Evolutionary conservation across 2,329 filamentous ascomycete species (phyloP).

Genomic region (Pseudocercospora fuligena): DNA sequence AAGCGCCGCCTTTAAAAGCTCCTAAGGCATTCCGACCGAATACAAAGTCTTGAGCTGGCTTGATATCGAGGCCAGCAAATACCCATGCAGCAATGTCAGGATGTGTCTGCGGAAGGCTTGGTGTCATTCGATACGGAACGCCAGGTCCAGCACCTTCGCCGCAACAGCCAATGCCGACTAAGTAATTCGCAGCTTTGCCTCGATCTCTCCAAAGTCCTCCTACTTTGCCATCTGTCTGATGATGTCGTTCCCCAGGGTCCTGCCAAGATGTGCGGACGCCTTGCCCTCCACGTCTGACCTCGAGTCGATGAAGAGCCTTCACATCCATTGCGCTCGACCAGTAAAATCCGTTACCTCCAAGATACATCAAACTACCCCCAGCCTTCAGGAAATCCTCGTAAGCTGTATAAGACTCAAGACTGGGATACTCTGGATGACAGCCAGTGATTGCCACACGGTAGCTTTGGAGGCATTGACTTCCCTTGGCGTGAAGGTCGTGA

Average conservation of each 20-base stretch:
- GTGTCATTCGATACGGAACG: slow-evolving; percentile 5
- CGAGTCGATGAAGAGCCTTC: neutral
- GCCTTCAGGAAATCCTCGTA: neutral
- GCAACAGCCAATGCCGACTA: slow-evolving; percentile 10
- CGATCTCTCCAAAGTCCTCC: slow-evolving; percentile 9
- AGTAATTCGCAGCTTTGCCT: slow-evolving; percentile 11
- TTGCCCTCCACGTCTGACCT: slow-evolving; percentile 7
- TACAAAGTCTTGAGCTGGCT: neutral
- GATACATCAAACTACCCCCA: neutral
- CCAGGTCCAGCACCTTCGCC: slow-evolving; percentile 9
- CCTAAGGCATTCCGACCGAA: neutral
- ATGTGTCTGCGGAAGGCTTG: neutral
- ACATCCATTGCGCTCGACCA: neutral
- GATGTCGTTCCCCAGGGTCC: slow-evolving; percentile 3
- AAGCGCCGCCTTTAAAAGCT: neutral
- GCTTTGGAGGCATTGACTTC: neutral
- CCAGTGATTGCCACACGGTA: neutral
- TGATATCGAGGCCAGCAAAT: neutral
- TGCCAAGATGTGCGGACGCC: slow-evolving; percentile 2
- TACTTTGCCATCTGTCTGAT: neutral
- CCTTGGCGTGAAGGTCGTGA: neutral
- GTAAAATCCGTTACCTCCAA: neutral
- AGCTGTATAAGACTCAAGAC: neutral
- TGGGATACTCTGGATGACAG: neutral
- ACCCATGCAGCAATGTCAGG: neutral